phyloP scores from a whole-genome alignment of 2,329 filamentous ascomycete species.

The Cryphonectria carpinicola region DNA sequence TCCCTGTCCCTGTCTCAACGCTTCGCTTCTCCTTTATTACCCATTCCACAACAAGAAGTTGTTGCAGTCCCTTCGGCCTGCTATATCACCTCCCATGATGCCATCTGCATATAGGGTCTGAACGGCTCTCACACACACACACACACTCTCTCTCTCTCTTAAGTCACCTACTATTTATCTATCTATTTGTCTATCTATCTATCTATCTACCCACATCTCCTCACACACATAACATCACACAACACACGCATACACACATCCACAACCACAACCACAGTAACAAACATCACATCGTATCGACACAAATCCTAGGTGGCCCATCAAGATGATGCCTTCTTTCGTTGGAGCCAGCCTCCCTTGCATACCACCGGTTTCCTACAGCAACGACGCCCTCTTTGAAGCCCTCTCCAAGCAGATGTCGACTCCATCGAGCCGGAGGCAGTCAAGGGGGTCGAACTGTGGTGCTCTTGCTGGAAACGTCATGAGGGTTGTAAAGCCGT shows the following conservation, averaged over 20 bases:
- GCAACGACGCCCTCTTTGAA: slow-evolving; percentile 51
- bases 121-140: slow-evolving; percentile 13
- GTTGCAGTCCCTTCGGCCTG: slow-evolving; percentile 27
- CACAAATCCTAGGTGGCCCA: slow-evolving; percentile 4
- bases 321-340: slow-evolving; percentile 39
- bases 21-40: slow-evolving; percentile 28
- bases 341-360: slow-evolving; percentile 40
- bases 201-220: neutral
- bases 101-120: slow-evolving; percentile 26
- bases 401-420: slow-evolving; percentile 57
- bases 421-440: slow-evolving; percentile 50
- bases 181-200: neutral
- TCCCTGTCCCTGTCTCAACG: slow-evolving; percentile 31
- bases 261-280: slow-evolving; percentile 12
- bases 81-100: slow-evolving; percentile 25
- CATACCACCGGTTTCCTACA: slow-evolving; percentile 39
- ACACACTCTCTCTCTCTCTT: neutral
- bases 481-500: slow-evolving; percentile 68
- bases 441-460: slow-evolving; percentile 54
- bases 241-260: neutral
- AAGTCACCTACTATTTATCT: neutral
- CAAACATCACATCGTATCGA: slow-evolving; percentile 6
- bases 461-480: slow-evolving; percentile 53
- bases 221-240: neutral
- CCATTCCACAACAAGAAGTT: slow-evolving; percentile 30